Percentiles rank a stretch among this genome's conserved stretches.
phyloP scores from a whole-genome alignment of 2,329 filamentous ascomycete species.

The Microdochium nivale region DNA sequence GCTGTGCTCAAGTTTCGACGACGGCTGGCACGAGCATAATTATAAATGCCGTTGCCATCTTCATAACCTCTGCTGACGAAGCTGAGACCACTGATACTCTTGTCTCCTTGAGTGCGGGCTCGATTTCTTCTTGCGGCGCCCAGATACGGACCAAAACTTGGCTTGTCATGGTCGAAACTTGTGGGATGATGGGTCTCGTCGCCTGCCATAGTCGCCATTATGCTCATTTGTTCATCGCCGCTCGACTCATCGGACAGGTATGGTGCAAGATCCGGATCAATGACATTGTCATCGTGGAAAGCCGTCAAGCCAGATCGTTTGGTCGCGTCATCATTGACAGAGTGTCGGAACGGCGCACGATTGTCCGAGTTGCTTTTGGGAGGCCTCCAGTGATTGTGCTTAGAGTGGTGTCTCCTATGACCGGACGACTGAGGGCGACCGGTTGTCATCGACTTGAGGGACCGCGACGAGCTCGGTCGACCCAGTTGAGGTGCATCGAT shows the following conservation, averaged over 20 bases:
- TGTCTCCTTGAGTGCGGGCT: constrained; percentile 59
- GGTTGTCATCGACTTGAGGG: constrained; percentile 64
- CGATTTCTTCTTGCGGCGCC: constrained; percentile 69
- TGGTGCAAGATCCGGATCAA: constrained; percentile 88
- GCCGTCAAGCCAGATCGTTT: constrained; percentile 66
- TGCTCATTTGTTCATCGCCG: constrained; percentile 82
- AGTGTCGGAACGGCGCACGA: constrained; percentile 77
- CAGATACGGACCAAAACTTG: constrained; percentile 64
- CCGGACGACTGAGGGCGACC: constrained; percentile 67
- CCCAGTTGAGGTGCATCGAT: constrained; percentile 77
- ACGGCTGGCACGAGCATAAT: constrained; percentile 49
- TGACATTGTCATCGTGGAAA: constrained; percentile 98
- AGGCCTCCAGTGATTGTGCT: constrained; percentile 72
- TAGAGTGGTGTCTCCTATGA: constrained; percentile 81
- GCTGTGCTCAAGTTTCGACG: constrained; percentile 78
- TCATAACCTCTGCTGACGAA: constrained; percentile 62
- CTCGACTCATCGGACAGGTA: constrained; percentile 96
- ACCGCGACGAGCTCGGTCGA: constrained; percentile 89
- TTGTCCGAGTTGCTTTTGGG: constrained; percentile 68
- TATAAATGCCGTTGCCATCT: constrained; percentile 42
- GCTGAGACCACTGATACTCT: constrained; percentile 63
- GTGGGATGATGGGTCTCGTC: constrained; percentile 55
- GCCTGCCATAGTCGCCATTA: constrained; percentile 68
- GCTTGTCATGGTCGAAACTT: constrained; percentile 61
- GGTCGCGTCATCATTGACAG: constrained; percentile 54